A percentile compares a stretch with the other conserved stretches of the same genome.
Evolutionary conservation across 2,329 filamentous ascomycete species (phyloP).

Genomic region (Phialocephala sp.): DNA sequence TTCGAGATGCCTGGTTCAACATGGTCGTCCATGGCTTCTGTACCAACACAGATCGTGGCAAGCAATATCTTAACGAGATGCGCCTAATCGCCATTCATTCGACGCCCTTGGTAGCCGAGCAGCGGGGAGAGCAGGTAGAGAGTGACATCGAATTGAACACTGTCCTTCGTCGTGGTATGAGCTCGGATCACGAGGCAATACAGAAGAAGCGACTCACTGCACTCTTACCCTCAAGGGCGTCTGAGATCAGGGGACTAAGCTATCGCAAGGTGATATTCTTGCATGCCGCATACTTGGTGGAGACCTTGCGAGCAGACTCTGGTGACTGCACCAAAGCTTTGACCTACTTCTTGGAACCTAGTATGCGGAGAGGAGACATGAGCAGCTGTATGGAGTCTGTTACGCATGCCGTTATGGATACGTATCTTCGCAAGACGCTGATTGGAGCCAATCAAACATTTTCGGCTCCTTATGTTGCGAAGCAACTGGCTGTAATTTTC

Average conservation of each 20-base stretch:
- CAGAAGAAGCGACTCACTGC: conserved; percentile 81
- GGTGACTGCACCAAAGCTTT: conserved; percentile 91
- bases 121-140: conserved; percentile 87
- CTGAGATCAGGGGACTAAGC: conserved; percentile 80
- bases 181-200: conserved; percentile 74
- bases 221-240: conserved; percentile 76
- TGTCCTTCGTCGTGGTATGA: conserved; percentile 85
- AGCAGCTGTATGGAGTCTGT: conserved; percentile 70
- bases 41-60: conserved; percentile 73
- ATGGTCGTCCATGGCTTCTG: conserved; percentile 93
- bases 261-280: conserved; percentile 93
- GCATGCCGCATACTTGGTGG: conserved; percentile 87
- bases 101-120: conserved; percentile 83
- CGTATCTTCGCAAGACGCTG: conserved; percentile 79
- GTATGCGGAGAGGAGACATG: conserved; percentile 69
- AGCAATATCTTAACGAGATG: conserved; percentile 76
- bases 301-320: conserved; percentile 82
- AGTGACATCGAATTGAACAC: conserved; percentile 98
- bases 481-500: conserved; percentile 85
- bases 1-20: conserved; percentile 98
- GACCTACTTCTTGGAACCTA: conserved; percentile 93
- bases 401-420: conserved; percentile 72
- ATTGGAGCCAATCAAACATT: conserved; percentile 76
- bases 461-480: conserved; percentile 88
- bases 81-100: conserved; percentile 86